These are phyloP conservation scores for Dichomitus squalens DNA, from an alignment of 1,284 basidiomycete genomes.

Conservation along the genomic window DNA sequence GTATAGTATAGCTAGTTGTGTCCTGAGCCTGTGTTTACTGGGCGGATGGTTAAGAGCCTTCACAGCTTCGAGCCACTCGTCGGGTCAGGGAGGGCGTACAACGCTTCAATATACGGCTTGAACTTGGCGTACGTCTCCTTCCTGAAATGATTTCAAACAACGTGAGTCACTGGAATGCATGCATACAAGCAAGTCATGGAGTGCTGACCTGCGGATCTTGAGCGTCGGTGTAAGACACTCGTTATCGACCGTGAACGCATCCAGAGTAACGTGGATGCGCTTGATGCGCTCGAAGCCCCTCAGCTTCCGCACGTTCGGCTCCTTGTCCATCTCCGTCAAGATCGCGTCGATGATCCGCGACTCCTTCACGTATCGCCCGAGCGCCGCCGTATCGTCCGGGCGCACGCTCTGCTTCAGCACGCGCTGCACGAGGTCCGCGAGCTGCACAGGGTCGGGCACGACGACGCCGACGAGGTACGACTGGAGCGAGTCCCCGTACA, in stretches of 20 bases:
- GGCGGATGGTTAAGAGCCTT: neutral
- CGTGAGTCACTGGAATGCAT: neutral
- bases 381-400: slow-evolving; percentile 51
- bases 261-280: slow-evolving; percentile 71
- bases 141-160: slow-evolving; percentile 21
- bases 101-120: slow-evolving; percentile 63
- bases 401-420: slow-evolving; percentile 58
- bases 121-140: slow-evolving; percentile 72
- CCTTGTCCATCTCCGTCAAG: slow-evolving; percentile 55
- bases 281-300: slow-evolving; percentile 87
- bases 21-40: no score
- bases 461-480: slow-evolving; percentile 85
- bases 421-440: slow-evolving; percentile 62
- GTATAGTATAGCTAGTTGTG: no score
- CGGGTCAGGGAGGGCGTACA: slow-evolving; percentile 67
- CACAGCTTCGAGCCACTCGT: slow-evolving; percentile 13
- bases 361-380: slow-evolving; percentile 66
- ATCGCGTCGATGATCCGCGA: slow-evolving; percentile 65
- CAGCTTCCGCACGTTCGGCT: slow-evolving; percentile 64
- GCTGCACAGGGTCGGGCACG: slow-evolving; percentile 76
- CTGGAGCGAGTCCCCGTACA: slow-evolving; percentile 87
- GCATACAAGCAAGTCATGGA: neutral
- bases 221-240: slow-evolving; percentile 81
- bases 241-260: slow-evolving; percentile 79
- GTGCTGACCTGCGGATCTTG: slow-evolving; percentile 66